Percentiles rank a stretch among this genome's conserved stretches.
phyloP scores from a whole-genome alignment of 2,329 filamentous ascomycete species.

The Xylaria sp. region DNA sequence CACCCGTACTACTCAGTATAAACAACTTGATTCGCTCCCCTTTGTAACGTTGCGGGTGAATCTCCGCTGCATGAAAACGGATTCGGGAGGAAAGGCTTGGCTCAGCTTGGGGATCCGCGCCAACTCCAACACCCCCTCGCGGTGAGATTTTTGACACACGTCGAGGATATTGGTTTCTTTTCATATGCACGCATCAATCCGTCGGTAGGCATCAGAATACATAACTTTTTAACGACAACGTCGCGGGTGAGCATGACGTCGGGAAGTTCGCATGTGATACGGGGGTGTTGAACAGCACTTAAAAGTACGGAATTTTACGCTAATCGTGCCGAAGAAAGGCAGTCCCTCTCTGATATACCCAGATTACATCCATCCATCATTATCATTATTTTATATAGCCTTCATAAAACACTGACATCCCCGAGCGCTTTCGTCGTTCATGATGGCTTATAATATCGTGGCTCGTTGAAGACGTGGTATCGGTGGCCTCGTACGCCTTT shows the following conservation, averaged over 20 bases:
- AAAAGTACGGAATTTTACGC: constrained; percentile 7
- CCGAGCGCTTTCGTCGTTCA: constrained; percentile 13
- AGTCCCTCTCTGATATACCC: constrained; percentile 10
- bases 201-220: too few relatives aligned
- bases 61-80: not conserved
- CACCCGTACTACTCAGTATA: too few relatives aligned
- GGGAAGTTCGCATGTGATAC: not conserved
- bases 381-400: constrained; percentile 5
- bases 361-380: constrained; percentile 10
- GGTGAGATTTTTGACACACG: constrained; percentile 1
- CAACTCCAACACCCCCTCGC: too few relatives aligned
- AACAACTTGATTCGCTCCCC: constrained; percentile 2
- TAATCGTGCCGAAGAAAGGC: constrained; percentile 8
- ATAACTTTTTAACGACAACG: not conserved
- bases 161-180: too few relatives aligned
- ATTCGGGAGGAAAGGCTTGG: constrained; percentile 9
- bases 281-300: not conserved
- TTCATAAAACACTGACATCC: constrained; percentile 2
- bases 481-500: constrained; percentile 85
- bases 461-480: constrained; percentile 96
- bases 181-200: too few relatives aligned
- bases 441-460: constrained; percentile 67
- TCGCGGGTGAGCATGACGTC: not conserved
- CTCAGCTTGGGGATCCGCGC: not conserved
- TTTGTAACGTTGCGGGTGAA: constrained; percentile 23